phyloP scores from a whole-genome alignment of 2,329 filamentous ascomycete genomes.

The Diplodia seriata region DNA sequence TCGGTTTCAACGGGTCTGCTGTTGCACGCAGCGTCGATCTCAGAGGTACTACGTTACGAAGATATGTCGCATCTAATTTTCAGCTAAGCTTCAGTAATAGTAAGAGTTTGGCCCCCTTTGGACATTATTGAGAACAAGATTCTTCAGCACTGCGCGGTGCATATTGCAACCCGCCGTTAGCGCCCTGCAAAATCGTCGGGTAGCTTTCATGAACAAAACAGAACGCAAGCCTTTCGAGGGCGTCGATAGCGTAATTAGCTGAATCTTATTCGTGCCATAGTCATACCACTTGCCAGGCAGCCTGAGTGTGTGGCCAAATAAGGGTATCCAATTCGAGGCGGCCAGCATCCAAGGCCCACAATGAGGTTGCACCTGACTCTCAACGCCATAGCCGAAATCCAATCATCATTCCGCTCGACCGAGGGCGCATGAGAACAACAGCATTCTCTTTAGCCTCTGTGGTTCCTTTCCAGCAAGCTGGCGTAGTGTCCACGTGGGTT shows the following conservation, averaged over 20 bases:
- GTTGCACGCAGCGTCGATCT: not conserved
- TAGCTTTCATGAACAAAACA: not conserved
- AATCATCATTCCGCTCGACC: constrained; percentile 12
- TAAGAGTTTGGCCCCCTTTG: not conserved
- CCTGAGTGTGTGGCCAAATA: not conserved
- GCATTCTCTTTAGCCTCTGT: not conserved
- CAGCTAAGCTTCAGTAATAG: not conserved
- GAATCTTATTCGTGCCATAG: not conserved
- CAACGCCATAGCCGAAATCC: constrained; percentile 13
- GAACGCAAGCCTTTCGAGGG: not conserved
- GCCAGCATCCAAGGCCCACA: not conserved
- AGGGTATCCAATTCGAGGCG: not conserved
- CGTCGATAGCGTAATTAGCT: not conserved
- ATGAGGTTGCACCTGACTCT: constrained; percentile 13
- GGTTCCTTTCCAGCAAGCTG: not conserved
- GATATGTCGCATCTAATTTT: not conserved
- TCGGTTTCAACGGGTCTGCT: not conserved
- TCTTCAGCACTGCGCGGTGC: not conserved
- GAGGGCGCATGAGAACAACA: not conserved
- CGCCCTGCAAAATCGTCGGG: not conserved
- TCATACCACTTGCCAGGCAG: not conserved
- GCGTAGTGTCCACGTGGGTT: constrained; percentile 1
- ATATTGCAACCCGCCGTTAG: not conserved
- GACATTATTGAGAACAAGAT: not conserved
- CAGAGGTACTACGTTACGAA: not conserved